These are phyloP conservation scores for Coleophoma crateriformis DNA, from an alignment of 2,329 filamentous ascomycete species.

Conservation along the genomic window DNA sequence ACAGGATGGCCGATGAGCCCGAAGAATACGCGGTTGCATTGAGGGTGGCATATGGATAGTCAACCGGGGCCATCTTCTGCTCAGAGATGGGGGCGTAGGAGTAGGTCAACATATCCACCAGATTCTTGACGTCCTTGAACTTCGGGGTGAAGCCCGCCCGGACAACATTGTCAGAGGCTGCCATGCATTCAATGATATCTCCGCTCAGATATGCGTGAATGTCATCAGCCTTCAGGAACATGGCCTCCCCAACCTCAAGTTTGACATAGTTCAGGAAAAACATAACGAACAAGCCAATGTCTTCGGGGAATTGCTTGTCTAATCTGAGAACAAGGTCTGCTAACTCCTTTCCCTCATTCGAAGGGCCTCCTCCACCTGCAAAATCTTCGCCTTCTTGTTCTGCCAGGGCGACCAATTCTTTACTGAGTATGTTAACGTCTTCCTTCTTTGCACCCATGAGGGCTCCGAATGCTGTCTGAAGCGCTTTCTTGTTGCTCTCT, in stretches of 20 bases:
- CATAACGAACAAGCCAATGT: conserved; percentile 89
- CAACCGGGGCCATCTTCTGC: conserved; percentile 83
- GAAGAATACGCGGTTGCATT: conserved; percentile 80
- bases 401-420: conserved; percentile 67
- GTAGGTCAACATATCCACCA: conserved; percentile 91
- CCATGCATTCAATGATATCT: conserved; percentile 99
- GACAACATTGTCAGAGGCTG: conserved; percentile 96
- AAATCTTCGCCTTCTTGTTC: conserved; percentile 65
- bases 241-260: conserved; percentile 81
- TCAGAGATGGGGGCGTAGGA: conserved; percentile 89
- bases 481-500: conserved; percentile 66
- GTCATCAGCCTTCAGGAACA: conserved; percentile 94
- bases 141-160: conserved; percentile 97
- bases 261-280: conserved; percentile 97
- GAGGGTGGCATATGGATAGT: conserved; percentile 81
- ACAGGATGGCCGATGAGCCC: conserved; percentile 66
- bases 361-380: conserved; percentile 64
- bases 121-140: conserved; percentile 90
- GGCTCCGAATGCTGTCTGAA: conserved; percentile 69
- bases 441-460: conserved; percentile 75
- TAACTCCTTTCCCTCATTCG: conserved; percentile 64
- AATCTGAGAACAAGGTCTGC: conserved; percentile 72
- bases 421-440: conserved; percentile 57
- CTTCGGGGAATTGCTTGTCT: conserved; percentile 77
- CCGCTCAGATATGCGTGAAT: conserved; percentile 93